phyloP scores from a whole-genome alignment of 306 rosid genomes.

The Casuarina equisetifolia region DNA sequence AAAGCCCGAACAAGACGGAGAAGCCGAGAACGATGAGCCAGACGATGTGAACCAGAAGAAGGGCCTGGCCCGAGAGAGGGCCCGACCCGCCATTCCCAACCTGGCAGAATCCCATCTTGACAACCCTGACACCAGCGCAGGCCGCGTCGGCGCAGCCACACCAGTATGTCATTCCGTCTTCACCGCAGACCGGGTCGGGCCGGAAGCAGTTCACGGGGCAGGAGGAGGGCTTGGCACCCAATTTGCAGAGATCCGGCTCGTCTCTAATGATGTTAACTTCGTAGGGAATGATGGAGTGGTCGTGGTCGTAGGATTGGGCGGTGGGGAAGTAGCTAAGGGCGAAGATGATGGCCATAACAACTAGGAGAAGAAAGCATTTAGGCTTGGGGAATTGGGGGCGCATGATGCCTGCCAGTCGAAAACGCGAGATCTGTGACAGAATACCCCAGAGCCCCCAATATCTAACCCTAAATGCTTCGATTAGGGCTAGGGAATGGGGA shows the following conservation, averaged over 20 bases:
- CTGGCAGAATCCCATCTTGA: slow-evolving; percentile 74
- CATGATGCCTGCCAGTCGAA: slow-evolving; percentile 22
- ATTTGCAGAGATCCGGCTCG: slow-evolving; percentile 34
- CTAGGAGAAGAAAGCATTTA: slow-evolving; percentile 12
- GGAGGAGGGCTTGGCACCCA: slow-evolving; percentile 13
- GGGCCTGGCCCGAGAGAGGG: slow-evolving; percentile 81
- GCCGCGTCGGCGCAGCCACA: slow-evolving; percentile 86
- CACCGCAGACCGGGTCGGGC: slow-evolving; percentile 88
- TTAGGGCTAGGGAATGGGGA: slow-evolving; percentile 14
- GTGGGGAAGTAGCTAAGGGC: slow-evolving; percentile 29
- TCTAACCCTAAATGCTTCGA: slow-evolving; percentile 32
- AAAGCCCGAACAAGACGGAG: slow-evolving; percentile 73
- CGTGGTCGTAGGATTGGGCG: slow-evolving; percentile 35
- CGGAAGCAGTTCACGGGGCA: slow-evolving; percentile 85
- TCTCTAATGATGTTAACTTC: slow-evolving; percentile 23
- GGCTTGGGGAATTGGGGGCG: slow-evolving; percentile 22
- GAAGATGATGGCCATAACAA: slow-evolving; percentile 26
- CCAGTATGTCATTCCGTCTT: slow-evolving; percentile 86
- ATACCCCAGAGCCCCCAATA: not conserved
- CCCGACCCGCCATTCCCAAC: slow-evolving; percentile 70
- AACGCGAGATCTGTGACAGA: slow-evolving; percentile 28
- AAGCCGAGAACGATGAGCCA: slow-evolving; percentile 82
- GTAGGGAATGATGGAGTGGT: slow-evolving; percentile 43
- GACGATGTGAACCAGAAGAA: slow-evolving; percentile 77
- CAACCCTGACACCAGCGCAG: slow-evolving; percentile 65